Percentiles rank a stretch among this genome's conserved stretches.
phyloP scores from a whole-genome alignment of 495 filamentous ascomycete species.

The Xanthoparmelia taractica region DNA sequence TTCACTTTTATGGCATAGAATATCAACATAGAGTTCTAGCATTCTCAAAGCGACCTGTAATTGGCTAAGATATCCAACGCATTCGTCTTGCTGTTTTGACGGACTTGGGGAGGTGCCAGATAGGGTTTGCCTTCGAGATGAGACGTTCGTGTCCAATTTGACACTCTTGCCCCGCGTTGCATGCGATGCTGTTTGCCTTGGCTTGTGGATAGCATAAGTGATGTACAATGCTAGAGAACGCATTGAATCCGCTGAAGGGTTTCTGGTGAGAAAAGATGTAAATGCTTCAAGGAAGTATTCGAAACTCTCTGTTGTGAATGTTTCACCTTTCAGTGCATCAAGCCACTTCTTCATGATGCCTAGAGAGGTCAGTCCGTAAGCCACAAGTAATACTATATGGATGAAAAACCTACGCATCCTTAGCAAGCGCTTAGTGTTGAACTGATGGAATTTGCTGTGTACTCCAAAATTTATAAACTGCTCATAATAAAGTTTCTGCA shows the following conservation, averaged over 20 bases:
- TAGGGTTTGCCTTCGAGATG: constrained; percentile 29
- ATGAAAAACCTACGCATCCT: constrained; percentile 70
- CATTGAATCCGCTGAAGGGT: constrained; percentile 70
- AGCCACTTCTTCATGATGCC: constrained; percentile 84
- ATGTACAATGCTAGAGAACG: constrained; percentile 87
- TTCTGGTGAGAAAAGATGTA: constrained; percentile 65
- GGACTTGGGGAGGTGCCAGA: constrained; percentile 23
- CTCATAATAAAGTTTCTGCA: constrained; percentile 81
- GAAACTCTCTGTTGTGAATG: constrained; percentile 61
- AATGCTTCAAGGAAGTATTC: constrained; percentile 71
- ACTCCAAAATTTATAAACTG: constrained; percentile 81
- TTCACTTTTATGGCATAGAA: constrained; percentile 69
- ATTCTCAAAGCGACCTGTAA: constrained; percentile 64
- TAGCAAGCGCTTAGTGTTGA: constrained; percentile 76
- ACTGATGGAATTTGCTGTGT: constrained; percentile 81
- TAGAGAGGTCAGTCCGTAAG: constrained; percentile 33
- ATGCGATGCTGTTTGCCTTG: constrained; percentile 2
- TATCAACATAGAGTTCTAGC: constrained; percentile 70
- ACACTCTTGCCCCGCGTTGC: constrained; percentile 43
- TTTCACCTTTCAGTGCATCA: constrained; percentile 79
- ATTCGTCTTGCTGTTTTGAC: constrained; percentile 3
- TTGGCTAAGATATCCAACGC: constrained; percentile 22
- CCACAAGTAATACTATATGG: not conserved
- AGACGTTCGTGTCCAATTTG: constrained; percentile 31
- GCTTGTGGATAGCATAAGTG: constrained; percentile 79